phyloP scores from a whole-genome alignment of 208 protist species.

The Leishmania mexicana region DNA sequence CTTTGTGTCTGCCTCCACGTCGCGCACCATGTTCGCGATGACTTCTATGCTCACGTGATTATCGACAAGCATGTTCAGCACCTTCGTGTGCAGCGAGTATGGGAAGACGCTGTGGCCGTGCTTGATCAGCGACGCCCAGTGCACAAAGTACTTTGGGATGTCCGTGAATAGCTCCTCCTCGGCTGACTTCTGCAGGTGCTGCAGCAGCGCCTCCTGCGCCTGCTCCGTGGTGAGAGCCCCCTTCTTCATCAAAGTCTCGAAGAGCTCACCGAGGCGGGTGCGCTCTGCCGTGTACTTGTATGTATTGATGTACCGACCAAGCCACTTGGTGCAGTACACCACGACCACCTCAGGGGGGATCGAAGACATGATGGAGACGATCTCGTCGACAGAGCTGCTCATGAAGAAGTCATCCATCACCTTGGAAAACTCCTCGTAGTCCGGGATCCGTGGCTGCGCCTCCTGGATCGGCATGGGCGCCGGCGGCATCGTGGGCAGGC shows the following conservation, averaged over 20 bases:
- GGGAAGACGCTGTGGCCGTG: conserved; percentile 66
- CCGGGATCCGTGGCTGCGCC: conserved; percentile 42
- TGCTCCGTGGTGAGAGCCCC: conserved; percentile 46
- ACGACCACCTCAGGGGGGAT: conserved; percentile 50
- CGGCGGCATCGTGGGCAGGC: neutral
- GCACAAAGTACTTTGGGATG: conserved; percentile 72
- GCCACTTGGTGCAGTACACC: conserved; percentile 57
- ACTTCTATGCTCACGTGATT: conserved; percentile 40
- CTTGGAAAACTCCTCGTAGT: conserved; percentile 69
- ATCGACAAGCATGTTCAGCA: conserved; percentile 76
- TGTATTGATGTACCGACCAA: conserved; percentile 79
- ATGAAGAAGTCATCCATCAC: conserved; percentile 85
- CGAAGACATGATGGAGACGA: conserved; percentile 40
- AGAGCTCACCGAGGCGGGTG: conserved; percentile 74
- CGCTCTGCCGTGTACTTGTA: conserved; percentile 72
- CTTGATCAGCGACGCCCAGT: conserved; percentile 79
- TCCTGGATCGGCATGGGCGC: conserved; percentile 14
- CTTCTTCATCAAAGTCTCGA: conserved; percentile 59
- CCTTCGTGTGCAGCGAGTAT: conserved; percentile 60
- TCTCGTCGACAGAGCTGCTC: conserved; percentile 60
- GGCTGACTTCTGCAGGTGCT: conserved; percentile 60
- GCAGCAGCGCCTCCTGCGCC: conserved; percentile 56
- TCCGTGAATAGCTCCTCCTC: conserved; percentile 74
- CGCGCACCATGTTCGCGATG: conserved; percentile 52
- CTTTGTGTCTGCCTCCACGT: conserved; percentile 44